phyloP scores from a whole-genome alignment of 2,329 filamentous ascomycete species.

The Xylariaceae sp. region DNA sequence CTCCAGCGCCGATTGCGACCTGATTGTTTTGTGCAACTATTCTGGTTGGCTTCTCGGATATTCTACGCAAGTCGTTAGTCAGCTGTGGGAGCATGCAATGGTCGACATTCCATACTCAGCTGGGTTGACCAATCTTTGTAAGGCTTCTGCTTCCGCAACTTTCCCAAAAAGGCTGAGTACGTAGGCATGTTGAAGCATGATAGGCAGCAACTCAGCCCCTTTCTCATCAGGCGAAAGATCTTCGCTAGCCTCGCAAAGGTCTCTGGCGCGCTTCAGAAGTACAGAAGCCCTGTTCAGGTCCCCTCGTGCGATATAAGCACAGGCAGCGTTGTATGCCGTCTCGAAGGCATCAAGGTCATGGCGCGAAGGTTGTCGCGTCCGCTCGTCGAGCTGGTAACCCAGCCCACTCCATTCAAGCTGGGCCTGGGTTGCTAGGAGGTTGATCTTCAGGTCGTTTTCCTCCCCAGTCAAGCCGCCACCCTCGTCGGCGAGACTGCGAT shows the following conservation, averaged over 20 bases:
- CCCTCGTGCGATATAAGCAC: slow-evolving; percentile 61
- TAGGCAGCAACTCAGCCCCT: slow-evolving; percentile 64
- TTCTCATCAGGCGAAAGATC: slow-evolving; percentile 70
- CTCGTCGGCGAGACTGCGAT: slow-evolving; percentile 47
- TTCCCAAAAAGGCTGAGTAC: slow-evolving; percentile 62
- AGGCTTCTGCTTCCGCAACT: slow-evolving; percentile 53
- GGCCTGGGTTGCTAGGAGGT: slow-evolving; percentile 62
- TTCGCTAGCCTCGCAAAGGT: slow-evolving; percentile 65
- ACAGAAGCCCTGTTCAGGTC: slow-evolving; percentile 58
- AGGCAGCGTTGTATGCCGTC: slow-evolving; percentile 74
- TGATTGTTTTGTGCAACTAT: slow-evolving; percentile 61
- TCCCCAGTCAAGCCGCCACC: slow-evolving; percentile 45
- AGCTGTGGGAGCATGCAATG: slow-evolving; percentile 3
- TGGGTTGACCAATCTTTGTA: slow-evolving; percentile 55
- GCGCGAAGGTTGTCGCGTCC: slow-evolving; percentile 47
- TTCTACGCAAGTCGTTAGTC: slow-evolving; percentile 32
- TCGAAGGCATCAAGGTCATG: slow-evolving; percentile 71
- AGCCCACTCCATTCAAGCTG: slow-evolving; percentile 64
- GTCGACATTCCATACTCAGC: slow-evolving; percentile 39
- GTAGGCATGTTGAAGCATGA: slow-evolving; percentile 69
- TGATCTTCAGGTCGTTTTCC: slow-evolving; percentile 69
- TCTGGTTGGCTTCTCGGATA: slow-evolving; percentile 59
- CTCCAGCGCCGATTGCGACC: slow-evolving; percentile 32
- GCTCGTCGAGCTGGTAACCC: slow-evolving; percentile 39
- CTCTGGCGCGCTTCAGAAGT: slow-evolving; percentile 61